Evolutionary conservation across 2,329 filamentous ascomycete species (phyloP).

Genomic region (Phialemoniopsis sp.): DNA sequence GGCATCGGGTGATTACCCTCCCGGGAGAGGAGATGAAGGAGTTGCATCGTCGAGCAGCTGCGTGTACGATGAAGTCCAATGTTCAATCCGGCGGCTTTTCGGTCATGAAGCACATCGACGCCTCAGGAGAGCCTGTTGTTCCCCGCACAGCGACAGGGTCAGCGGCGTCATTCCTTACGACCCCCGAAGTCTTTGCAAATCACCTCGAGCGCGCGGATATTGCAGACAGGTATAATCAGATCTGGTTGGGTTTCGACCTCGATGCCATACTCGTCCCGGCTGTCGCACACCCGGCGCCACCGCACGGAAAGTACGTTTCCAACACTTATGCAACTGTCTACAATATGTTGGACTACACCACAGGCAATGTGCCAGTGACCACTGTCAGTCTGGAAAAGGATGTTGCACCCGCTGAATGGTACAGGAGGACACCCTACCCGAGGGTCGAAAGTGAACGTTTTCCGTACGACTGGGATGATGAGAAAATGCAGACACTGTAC

Average conservation of each 20-base stretch:
- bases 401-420: constrained; percentile 12
- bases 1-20: too few species aligned
- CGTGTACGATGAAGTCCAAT: constrained; percentile 2
- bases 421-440: background rate
- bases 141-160: constrained; percentile 4
- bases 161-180: constrained; percentile 1
- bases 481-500: constrained; percentile 3
- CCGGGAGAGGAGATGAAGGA: background rate
- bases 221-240: background rate
- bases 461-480: constrained; percentile 3
- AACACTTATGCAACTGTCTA: background rate
- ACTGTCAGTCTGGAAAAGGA: constrained; percentile 15
- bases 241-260: constrained; percentile 1
- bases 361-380: constrained; percentile 16
- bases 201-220: background rate
- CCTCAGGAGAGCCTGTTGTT: constrained; percentile 3
- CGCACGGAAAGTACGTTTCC: constrained; percentile 2
- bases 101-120: constrained; percentile 1
- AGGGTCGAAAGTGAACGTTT: background rate
- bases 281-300: constrained; percentile 3
- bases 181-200: constrained; percentile 2
- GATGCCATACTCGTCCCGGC: constrained; percentile 2
- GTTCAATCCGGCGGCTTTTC: constrained; percentile 1
- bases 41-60: constrained; percentile 1
- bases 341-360: constrained; percentile 13